phyloP scores from a whole-genome alignment of 2,329 filamentous ascomycete species.

The Cordyceps cateniannulata region DNA sequence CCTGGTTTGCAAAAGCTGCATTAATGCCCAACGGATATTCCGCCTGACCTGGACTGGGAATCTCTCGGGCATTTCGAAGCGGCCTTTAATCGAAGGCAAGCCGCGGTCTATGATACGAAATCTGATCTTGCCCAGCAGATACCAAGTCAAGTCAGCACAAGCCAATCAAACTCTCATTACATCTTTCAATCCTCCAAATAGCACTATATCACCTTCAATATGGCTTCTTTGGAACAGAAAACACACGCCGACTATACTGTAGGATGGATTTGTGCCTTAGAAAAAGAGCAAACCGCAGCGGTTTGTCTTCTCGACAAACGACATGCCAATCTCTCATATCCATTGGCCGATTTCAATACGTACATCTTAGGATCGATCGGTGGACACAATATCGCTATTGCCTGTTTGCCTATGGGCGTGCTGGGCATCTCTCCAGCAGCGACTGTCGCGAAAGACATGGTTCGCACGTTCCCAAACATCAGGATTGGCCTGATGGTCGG shows the following conservation, averaged over 20 bases:
- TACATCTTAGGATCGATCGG: background rate
- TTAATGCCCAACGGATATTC: too few relatives aligned
- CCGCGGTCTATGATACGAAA: too few relatives aligned
- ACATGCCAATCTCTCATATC: background rate
- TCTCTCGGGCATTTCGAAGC: too few relatives aligned
- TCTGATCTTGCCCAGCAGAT: background rate
- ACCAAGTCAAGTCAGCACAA: background rate
- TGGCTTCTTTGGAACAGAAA: background rate
- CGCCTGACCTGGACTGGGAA: too few relatives aligned
- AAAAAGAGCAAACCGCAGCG: background rate
- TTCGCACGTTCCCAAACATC: background rate
- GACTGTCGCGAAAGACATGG: background rate
- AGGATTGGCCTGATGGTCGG: background rate
- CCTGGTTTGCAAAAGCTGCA: too few relatives aligned
- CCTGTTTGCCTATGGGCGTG: background rate
- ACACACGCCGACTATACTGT: background rate
- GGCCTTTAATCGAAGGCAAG: too few relatives aligned
- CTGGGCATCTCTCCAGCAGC: background rate
- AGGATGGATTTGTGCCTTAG: background rate
- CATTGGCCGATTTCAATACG: background rate
- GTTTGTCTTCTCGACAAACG: background rate
- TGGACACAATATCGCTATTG: background rate
- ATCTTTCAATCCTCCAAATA: too few relatives aligned
- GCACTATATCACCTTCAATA: too few relatives aligned
- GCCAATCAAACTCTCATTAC: too few relatives aligned